Conservation (phyloP, 2,329 filamentous ascomycete species). For the Coniochaeta sp. region DNA sequence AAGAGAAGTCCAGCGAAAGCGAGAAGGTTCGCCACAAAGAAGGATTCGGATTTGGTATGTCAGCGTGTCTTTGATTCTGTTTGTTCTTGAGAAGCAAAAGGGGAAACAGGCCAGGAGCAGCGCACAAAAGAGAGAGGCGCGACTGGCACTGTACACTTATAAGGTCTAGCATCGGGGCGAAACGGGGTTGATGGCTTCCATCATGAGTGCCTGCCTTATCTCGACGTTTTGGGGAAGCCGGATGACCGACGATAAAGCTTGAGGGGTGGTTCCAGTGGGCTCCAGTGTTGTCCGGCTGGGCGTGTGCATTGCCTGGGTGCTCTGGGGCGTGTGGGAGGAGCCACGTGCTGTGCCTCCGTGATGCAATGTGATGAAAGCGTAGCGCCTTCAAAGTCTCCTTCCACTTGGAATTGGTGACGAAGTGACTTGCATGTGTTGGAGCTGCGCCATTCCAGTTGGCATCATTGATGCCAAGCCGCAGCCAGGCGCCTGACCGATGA, state of each 20-base stretch:
- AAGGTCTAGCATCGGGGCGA: not conserved
- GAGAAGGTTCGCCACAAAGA: constrained; percentile 5
- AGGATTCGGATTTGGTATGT: not conserved
- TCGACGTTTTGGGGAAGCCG: constrained; percentile 7
- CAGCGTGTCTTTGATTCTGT: not conserved
- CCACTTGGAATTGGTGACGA: not conserved
- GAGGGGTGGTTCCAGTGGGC: constrained; percentile 6
- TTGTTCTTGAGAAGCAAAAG: not conserved
- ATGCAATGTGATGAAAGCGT: constrained; percentile 3
- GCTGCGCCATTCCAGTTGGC: not conserved
- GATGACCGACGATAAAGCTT: constrained; percentile 13
- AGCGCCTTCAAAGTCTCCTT: not conserved
- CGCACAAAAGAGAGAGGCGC: not conserved
- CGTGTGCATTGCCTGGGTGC: not conserved
- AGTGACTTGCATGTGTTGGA: not conserved
- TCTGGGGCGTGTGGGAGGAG: not conserved
- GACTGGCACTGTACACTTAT: not conserved
- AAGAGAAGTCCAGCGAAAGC: not conserved
- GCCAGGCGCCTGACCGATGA: constrained; percentile 1
- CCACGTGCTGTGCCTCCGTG: not conserved
- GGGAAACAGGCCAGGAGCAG: not conserved
- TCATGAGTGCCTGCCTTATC: not conserved
- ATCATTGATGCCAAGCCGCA: constrained; percentile 1
- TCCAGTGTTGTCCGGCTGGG: not conserved
- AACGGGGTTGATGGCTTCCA: not conserved